Conservation (phyloP, 192 early-diverging fungal genomes). For the Backusella parvicylindrica region DNA sequence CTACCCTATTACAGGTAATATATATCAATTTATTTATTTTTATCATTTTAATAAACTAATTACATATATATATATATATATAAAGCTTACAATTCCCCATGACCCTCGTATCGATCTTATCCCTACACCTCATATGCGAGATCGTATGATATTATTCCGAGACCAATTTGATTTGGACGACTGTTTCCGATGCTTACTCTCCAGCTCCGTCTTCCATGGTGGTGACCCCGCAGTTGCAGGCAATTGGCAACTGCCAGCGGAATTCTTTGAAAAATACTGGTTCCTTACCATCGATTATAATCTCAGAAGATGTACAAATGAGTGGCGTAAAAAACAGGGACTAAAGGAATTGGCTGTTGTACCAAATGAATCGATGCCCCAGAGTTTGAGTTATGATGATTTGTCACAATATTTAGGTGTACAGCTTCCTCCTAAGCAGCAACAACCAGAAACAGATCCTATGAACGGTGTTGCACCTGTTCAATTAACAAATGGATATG, state of each 20-base stretch:
- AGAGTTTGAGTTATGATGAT: background rate
- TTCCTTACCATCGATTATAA: slow-evolving; percentile 29
- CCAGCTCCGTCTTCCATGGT: slow-evolving; percentile 28
- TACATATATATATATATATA: background rate
- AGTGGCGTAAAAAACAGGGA: background rate
- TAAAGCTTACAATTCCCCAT: slow-evolving; percentile 32
- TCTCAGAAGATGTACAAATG: background rate
- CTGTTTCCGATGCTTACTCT: slow-evolving; percentile 26
- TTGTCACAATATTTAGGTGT: background rate
- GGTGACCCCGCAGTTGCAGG: slow-evolving; percentile 26
- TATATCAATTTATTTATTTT: too few relatives aligned
- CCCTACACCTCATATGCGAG: slow-evolving; percentile 33
- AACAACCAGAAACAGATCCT: background rate
- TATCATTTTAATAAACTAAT: background rate
- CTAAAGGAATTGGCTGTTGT: background rate
- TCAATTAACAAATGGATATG: background rate
- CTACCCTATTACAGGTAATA: slow-evolving; percentile 31
- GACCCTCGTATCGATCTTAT: slow-evolving; percentile 38
- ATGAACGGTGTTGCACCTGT: background rate
- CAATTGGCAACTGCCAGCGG: slow-evolving; percentile 30
- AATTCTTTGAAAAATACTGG: slow-evolving; percentile 35
- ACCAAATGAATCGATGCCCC: background rate
- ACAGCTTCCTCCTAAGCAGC: background rate
- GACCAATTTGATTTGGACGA: slow-evolving; percentile 38
- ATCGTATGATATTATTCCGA: slow-evolving; percentile 41